A percentile compares a stretch with the other conserved stretches of the same genome.
These are phyloP conservation scores for Suillus ampliporus DNA, from an alignment of 768 basidiomycete species.

Conservation along the genomic window DNA sequence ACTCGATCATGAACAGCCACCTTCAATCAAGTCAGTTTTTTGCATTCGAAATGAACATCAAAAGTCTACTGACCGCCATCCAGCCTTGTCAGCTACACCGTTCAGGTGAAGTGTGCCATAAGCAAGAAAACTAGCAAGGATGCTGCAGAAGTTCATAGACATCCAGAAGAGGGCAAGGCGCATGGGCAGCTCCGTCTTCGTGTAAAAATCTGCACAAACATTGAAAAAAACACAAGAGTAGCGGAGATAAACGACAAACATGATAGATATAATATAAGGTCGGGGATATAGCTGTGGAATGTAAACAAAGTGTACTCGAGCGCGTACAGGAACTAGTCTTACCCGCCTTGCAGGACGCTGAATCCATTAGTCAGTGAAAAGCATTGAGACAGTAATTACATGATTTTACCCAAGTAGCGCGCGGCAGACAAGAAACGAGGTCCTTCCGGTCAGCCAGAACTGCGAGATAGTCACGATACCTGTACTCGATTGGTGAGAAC, in stretches of 20 bases:
- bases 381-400: background rate
- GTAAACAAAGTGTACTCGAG: background rate
- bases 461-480: slow-evolving; percentile 54
- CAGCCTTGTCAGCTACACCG: slow-evolving; percentile 55
- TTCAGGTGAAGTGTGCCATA: slow-evolving; percentile 67
- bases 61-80: slow-evolving; percentile 48
- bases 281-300: slow-evolving; percentile 54
- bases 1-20: slow-evolving; percentile 68
- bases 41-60: background rate
- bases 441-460: slow-evolving; percentile 60
- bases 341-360: slow-evolving; percentile 54
- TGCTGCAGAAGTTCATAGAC: slow-evolving; percentile 49
- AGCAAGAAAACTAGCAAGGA: slow-evolving; percentile 60
- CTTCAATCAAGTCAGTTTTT: slow-evolving; percentile 22
- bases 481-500: slow-evolving; percentile 7
- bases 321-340: slow-evolving; percentile 10
- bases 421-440: slow-evolving; percentile 54
- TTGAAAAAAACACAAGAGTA: background rate
- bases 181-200: slow-evolving; percentile 60
- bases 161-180: slow-evolving; percentile 64
- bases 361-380: slow-evolving; percentile 1
- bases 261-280: slow-evolving; percentile 64
- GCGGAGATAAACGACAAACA: slow-evolving; percentile 42
- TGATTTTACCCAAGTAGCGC: slow-evolving; percentile 50
- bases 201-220: slow-evolving; percentile 49